Evolutionary conservation across 768 basidiomycete species (phyloP), one percentile per base, ranked within the genome.

Genomic region (Calocybe gangraenosa): DNA sequence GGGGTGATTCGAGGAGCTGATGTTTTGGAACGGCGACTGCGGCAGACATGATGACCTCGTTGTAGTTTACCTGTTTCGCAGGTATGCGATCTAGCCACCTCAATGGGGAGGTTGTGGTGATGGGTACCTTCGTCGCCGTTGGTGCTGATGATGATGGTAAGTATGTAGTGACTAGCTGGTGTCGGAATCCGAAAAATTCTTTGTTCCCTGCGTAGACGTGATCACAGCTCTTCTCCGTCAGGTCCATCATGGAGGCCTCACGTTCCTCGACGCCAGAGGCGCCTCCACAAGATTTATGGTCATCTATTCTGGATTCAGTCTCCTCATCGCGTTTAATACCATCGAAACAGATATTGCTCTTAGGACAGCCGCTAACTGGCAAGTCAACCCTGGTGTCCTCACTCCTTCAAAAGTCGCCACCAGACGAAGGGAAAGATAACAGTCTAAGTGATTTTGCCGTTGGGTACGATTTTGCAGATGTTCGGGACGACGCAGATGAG

Each of bases 401-500:
- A 1, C 64, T 91, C 1, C 71, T 92, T 21, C 81, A 87, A 58
- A 88, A 84, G 62, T 69, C 78, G 9, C 58, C 62, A n/a, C 53
- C 68, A 40, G 79, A 82, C 46, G 79, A 78, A 46, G 68, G 64
- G 37, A 77, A 77, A 52, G 79, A 81, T 51, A 78, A 81, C 48
- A 71, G 77, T 37, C 73, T 74, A 44, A 69, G 70, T 7, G 90
- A 93, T 55, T 86, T 94, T 65, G 90, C 92, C 0, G 62, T 97
- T 53, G 92, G 93, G 31, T 98, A 94, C 59, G 88, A 94, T 54
- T 95, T 91, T 76, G 76, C 89, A 3, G 89, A 96, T 58, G 79
- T 96, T 20, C 73, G 83, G 41, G 92, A 97, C 56, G 94, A 96
- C 20, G 92, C 82, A 3, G 94, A 96, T 58, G 93, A 96, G 81